Evolutionary conservation across 2,329 filamentous ascomycete species (phyloP), one percentile per base, ranked within the genome.

Genomic region (Onygenales sp.): DNA sequence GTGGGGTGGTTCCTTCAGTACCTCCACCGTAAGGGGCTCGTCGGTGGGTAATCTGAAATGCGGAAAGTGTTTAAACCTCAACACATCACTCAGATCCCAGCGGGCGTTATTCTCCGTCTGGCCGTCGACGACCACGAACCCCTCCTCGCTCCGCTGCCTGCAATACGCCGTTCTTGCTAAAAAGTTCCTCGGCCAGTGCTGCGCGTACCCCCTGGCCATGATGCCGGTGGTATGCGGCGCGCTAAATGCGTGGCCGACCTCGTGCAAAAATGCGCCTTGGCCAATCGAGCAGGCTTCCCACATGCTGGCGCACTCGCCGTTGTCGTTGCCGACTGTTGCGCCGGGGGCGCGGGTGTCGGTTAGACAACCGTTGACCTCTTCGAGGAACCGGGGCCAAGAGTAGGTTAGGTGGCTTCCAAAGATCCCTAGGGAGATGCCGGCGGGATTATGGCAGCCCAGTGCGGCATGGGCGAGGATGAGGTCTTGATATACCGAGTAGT

Each of bases 281-380:
- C 68, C 65, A 13, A 76, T 64, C 5, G 70, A 67, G 54, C 74
- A 77, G 6, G 74, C 72, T 53, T 72, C 70, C 66, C 73, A 73
- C 63, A 75, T 70, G 14, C 68, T 70, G 1, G 56, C 58, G 53
- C 73, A 76, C 54, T 75, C 67, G 27, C 65, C 65, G 46, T 73
- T 73, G 51, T 75, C 70, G 53, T 74, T 70, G 0, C 67, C 70
- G 2, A 74, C 67, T 0, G 63, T 64, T 32, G 68, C 63, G 0
- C 73, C 75, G 0, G 72, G 67, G 0, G 58, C 21, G 2, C 64
- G 61, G 6, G 56, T 59, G 50, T 77, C 74, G 1, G 67, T 59
- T 34, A 62, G 52, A 51, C 58, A 61, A 7, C 56, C 53, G 21
- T 59, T 52, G 13, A 62, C 36, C 44, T 62, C 60, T 52, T 62